Percentiles rank a stretch among this genome's conserved stretches.
These are phyloP conservation scores for Barnettozyma sp. DNA, from an alignment of 805 yeast genomes.

Conservation along the genomic window DNA sequence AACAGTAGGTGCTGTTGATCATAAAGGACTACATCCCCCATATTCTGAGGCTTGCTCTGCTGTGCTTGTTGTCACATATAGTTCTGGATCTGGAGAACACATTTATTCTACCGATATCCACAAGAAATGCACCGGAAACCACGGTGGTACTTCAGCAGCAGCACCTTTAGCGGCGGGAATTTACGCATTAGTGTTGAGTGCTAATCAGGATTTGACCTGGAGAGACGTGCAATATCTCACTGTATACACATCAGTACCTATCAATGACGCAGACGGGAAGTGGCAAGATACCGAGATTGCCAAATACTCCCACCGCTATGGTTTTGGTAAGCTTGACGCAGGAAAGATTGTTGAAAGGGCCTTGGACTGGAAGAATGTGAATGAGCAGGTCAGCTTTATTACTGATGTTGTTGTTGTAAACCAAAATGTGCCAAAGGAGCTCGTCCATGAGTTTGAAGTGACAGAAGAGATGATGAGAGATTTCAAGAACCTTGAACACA, in stretches of 20 bases:
- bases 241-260: slow-evolving; percentile 60
- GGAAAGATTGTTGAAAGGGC: slow-evolving; percentile 67
- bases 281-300: slow-evolving; percentile 71
- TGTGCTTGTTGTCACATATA: slow-evolving; percentile 86
- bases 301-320: slow-evolving; percentile 77
- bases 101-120: slow-evolving; percentile 83
- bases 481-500: slow-evolving; percentile 73
- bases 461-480: slow-evolving; percentile 47
- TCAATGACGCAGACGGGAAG: slow-evolving; percentile 57
- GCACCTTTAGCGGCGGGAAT: slow-evolving; percentile 99
- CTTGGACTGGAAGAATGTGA: slow-evolving; percentile 70
- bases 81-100: slow-evolving; percentile 84
- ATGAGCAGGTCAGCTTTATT: slow-evolving; percentile 79
- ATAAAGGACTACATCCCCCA: slow-evolving; percentile 76
- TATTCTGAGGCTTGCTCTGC: slow-evolving; percentile 94
- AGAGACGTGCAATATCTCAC: slow-evolving; percentile 87
- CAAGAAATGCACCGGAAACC: slow-evolving; percentile 59
- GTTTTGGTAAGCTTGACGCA: slow-evolving; percentile 90
- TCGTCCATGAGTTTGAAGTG: slow-evolving; percentile 39
- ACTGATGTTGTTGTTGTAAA: slow-evolving; percentile 28
- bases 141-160: slow-evolving; percentile 98
- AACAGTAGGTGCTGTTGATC: slow-evolving; percentile 91
- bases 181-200: slow-evolving; percentile 72
- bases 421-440: slow-evolving; percentile 17
- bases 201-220: slow-evolving; percentile 89